Evolutionary conservation across 345 rosid species (phyloP), one percentile per base, ranked within the genome.

Genomic region (Eucalyptus sp.): DNA sequence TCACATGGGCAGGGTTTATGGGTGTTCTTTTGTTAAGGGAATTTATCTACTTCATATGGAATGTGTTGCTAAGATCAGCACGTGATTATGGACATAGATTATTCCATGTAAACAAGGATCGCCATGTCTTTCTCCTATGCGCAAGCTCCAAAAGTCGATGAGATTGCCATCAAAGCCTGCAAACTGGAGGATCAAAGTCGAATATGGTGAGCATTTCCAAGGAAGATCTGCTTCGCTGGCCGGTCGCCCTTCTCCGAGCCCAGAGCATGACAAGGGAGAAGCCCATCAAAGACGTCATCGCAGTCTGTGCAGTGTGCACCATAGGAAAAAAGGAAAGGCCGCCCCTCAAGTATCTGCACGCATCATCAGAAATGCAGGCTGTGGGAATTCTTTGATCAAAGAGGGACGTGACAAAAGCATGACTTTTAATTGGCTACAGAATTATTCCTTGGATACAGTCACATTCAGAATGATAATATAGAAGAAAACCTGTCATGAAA

Each of bases 201-300:
- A 86, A 52, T 25, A 58, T 37, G 64, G 87, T 50, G 87, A 29
- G 83, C 81, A 50, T 62, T 22, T 15, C 81, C 33, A 48, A 2
- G 86, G 66, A 16, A 50, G 51, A 22, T 24, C 9, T 68, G 29
- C 31, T 86, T 86, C 79, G 52, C 52, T 46, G 43, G 46, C 2
- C 18, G 7, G 51, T 43, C 15, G 86, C 92, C 80, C 91, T 92
- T 88, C 91, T 93, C 91, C 93, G 95, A 50, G 95, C 92, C 95
- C 98, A 95, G 46, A 97, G 89, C 98, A 95, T 94, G 89, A 96
- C 98, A 44, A 96, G 94, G 20, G 94, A 89, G 90, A 96, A 98
- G 8, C 99, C 99, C 99, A 97, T 96, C 95, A 96, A 90, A 31
- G 99, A 95, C 99, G 96, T 97, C 56, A 96, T 91, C 88, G 95